Evolutionary conservation across 352 stramenopile species (phyloP), one percentile per base, ranked within the genome.

Genomic region (Globisporangium takayamanum): DNA sequence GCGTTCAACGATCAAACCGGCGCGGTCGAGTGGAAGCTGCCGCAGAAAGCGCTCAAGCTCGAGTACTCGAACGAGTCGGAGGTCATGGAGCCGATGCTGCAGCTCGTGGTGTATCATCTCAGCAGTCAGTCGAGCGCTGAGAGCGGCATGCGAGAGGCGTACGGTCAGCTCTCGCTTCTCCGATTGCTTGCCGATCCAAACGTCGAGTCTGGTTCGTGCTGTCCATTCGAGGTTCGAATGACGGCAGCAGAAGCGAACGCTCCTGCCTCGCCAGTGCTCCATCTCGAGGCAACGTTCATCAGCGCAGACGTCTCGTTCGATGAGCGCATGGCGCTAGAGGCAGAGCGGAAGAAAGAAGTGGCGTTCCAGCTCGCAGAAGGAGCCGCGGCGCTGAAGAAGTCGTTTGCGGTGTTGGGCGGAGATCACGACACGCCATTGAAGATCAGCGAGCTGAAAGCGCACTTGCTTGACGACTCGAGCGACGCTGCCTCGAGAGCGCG

Each of bases 371-470:
- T 84, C 3, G 75, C 70, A 1, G 70, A 78, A 59, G 75, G 75
- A 11, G 69, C 72, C 14, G 70, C 68, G 2, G 58, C 42, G 16
- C 58, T 84, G 26, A 84, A 84, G 45, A 76, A 72, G 20, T 59
- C 63, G 11, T 84, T 84, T 49, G 55, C 60, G 0, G 47, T 57
- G 5, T 62, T 84, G 47, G 75, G 75, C 26, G 75, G 75, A 5
- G 62, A 75, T 45, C 62, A 73, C 45, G 48, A 57, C 12, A 72
- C 51, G 0, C 59, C 70, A 0, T 53, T 84, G 11, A 45, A 60
- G 26, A 80, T 84, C 39, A 55, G 18, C 2, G 37, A 57, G 7
- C 51, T 84, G 15, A 74, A 73, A 54, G 51, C 57, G 1, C 56
- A 70, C 51, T 51, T 80, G 16, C 15, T 68, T 18, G 36, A 36